Evolutionary conservation across 352 stramenopile species (phyloP).

Genomic region (Pythium monospermum): DNA sequence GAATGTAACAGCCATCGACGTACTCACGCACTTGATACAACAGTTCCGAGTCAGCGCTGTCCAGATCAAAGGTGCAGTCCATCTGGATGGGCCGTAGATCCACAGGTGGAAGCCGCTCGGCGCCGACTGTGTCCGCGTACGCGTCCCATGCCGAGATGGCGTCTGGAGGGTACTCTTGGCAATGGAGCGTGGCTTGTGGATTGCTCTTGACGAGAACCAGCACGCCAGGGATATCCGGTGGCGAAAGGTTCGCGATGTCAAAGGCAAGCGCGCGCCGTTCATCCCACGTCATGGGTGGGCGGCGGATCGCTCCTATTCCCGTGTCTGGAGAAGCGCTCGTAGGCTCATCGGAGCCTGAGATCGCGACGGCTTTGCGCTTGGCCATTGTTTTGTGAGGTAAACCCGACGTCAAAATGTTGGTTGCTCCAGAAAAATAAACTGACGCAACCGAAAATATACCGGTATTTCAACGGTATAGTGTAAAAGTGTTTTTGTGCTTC

Average conservation of each 20-base stretch:
- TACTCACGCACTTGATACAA: slow-evolving; percentile 61
- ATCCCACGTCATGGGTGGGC: slow-evolving; percentile 49
- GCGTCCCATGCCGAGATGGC: slow-evolving; percentile 24
- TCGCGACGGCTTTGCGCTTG: too few species aligned
- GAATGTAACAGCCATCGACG: slow-evolving; percentile 75
- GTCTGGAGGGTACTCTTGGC: slow-evolving; percentile 16
- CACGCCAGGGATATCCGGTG: slow-evolving; percentile 59
- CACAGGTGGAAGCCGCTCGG: slow-evolving; percentile 6
- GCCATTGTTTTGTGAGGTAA: slow-evolving; percentile 16
- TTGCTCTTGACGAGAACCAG: slow-evolving; percentile 47
- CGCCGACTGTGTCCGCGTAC: slow-evolving; percentile 8
- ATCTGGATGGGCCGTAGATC: slow-evolving; percentile 33
- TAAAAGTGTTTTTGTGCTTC: background rate
- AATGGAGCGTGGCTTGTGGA: slow-evolving; percentile 2
- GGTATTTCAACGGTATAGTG: background rate
- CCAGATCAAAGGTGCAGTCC: slow-evolving; percentile 59
- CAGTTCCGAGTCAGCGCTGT: slow-evolving; percentile 44
- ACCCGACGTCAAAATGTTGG: background rate
- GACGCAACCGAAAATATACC: background rate
- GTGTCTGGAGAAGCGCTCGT: too few species aligned
- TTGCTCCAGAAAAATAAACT: background rate
- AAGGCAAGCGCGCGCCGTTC: slow-evolving; percentile 50
- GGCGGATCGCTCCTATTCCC: background rate
- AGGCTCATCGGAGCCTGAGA: too few species aligned
- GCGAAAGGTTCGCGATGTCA: slow-evolving; percentile 66